phyloP scores from a whole-genome alignment of 1,284 basidiomycete genomes.

The Ganoderma leucocontextum region DNA sequence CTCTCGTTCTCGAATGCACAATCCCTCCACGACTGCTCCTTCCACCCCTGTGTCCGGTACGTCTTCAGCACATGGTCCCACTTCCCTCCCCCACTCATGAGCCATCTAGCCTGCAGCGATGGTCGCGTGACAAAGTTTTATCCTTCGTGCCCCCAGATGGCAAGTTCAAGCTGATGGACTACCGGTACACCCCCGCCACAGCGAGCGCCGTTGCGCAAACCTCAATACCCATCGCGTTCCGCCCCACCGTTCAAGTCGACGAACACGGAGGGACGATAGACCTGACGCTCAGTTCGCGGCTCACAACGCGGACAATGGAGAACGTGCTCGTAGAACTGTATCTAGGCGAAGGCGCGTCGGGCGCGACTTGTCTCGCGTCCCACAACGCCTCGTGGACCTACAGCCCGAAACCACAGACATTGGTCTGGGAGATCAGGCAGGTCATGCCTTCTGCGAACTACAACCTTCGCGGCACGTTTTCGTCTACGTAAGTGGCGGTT shows the following conservation, averaged over 20 bases:
- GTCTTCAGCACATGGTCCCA: conserved; percentile 35
- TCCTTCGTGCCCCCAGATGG: conserved; percentile 97
- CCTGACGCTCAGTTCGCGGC: conserved; percentile 73
- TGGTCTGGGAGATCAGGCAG: conserved; percentile 82
- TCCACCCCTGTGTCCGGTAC: conserved; percentile 92
- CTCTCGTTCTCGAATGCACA: conserved; percentile 84
- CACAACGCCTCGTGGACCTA: conserved; percentile 83
- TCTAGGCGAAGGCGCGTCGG: conserved; percentile 76
- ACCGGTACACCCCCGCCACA: conserved; percentile 62
- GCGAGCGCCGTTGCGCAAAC: conserved; percentile 53
- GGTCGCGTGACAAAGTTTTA: conserved; percentile 80
- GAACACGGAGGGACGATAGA: conserved; percentile 77
- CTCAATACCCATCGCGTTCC: conserved; percentile 73
- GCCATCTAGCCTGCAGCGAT: conserved; percentile 72
- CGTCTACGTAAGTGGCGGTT: conserved; percentile 58
- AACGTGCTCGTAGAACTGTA: conserved; percentile 75
- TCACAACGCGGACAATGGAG: conserved; percentile 73
- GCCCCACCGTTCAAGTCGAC: conserved; percentile 65
- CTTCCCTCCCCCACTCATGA: conserved; percentile 6
- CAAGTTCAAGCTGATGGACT: conserved; percentile 87
- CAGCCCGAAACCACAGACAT: conserved; percentile 72
- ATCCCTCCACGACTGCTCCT: conserved; percentile 80
- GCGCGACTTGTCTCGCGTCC: conserved; percentile 68
- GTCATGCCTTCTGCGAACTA: conserved; percentile 75
- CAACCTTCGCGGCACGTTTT: conserved; percentile 81